A percentile compares a stretch with the other conserved stretches of the same genome.
Evolutionary conservation across 73 alveolate genomes (phyloP).

Genomic region (Paramecium pentaurelia): DNA sequence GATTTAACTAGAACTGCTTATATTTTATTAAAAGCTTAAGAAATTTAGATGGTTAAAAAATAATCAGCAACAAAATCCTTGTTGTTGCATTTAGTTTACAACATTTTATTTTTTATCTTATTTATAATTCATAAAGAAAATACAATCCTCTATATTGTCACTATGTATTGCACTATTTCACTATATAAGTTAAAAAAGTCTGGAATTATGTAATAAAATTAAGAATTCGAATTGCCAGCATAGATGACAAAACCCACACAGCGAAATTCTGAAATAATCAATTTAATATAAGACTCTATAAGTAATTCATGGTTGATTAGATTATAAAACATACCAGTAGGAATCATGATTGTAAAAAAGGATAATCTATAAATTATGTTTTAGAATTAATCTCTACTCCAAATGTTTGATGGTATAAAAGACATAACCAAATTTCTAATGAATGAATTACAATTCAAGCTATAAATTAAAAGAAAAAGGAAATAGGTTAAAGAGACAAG

Average conservation of each 20-base stretch:
- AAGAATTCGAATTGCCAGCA: not conserved
- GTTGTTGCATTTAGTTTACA: not conserved
- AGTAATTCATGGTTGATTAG: not conserved
- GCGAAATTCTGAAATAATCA: not conserved
- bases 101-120: not conserved
- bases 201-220: not conserved
- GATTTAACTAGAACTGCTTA: not conserved
- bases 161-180: not conserved
- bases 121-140: not conserved
- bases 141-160: not conserved
- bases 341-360: not conserved
- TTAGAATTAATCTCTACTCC: not conserved
- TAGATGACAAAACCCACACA: not conserved
- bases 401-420: not conserved
- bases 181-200: not conserved
- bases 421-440: not conserved
- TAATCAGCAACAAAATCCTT: not conserved
- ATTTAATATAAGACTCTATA: not conserved
- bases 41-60: not conserved
- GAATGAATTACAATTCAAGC: not conserved
- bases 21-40: not conserved
- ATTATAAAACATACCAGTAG: conserved; percentile 1
- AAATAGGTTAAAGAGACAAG: not conserved
- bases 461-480: not conserved
- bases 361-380: not conserved